Evolutionary conservation across 805 yeast genomes (phyloP).

Genomic region (Yamadazyma olivae): DNA sequence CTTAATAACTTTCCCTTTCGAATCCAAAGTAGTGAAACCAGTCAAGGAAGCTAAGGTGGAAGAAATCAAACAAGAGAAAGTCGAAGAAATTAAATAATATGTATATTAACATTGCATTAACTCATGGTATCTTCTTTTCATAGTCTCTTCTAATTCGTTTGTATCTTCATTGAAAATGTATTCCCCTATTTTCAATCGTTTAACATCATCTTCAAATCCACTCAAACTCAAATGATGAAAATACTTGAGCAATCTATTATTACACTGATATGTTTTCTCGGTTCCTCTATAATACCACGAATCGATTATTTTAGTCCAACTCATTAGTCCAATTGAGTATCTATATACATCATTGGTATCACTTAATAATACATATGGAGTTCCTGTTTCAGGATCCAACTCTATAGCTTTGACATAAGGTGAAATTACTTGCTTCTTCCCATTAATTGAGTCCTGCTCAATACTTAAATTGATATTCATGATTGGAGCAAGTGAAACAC

Average conservation of each 20-base stretch:
- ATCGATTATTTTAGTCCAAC: conserved; percentile 51
- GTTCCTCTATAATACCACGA: conserved; percentile 31
- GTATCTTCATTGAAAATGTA: conserved; percentile 11
- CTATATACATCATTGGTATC: conserved; percentile 33
- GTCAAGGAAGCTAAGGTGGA: conserved; percentile 9
- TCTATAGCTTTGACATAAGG: conserved; percentile 26
- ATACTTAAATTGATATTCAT: conserved; percentile 31
- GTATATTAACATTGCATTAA: conserved; percentile 3
- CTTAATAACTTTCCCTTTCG: conserved; percentile 19
- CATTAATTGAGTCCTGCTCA: conserved; percentile 8
- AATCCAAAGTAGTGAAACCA: conserved; percentile 12
- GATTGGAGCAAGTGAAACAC: conserved; percentile 53
- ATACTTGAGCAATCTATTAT: conserved; percentile 5
- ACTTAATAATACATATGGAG: conserved; percentile 40
- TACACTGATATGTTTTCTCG: not conserved
- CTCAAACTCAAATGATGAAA: conserved; percentile 8
- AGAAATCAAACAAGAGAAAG: conserved; percentile 4
- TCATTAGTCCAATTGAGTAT: conserved; percentile 38
- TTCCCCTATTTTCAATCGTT: conserved; percentile 9
- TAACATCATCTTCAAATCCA: conserved; percentile 14
- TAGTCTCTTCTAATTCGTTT: conserved; percentile 12
- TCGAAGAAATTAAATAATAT: not conserved
- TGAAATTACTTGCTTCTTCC: conserved; percentile 8
- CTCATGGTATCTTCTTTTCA: conserved; percentile 13
- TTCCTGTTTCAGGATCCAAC: conserved; percentile 31